Percentiles rank a stretch among this genome's conserved stretches.
Evolutionary conservation across 768 basidiomycete species (phyloP).

Genomic region (Russula emetica): DNA sequence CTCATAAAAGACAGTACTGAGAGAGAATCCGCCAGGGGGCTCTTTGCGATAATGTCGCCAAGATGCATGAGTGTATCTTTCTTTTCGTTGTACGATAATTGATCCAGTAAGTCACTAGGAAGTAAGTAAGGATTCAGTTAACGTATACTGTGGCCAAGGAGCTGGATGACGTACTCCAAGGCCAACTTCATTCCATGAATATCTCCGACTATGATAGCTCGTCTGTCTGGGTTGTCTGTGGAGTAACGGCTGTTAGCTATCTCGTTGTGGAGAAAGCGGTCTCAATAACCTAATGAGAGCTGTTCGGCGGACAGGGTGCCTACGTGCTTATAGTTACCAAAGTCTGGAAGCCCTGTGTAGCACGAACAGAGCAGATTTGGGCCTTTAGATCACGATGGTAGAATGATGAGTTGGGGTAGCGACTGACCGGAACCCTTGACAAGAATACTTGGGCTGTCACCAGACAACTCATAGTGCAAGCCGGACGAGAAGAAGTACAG

Average conservation of each 20-base stretch:
- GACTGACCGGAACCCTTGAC: slow-evolving; percentile 7
- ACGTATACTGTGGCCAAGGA: neutral
- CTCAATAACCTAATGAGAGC: slow-evolving; percentile 52
- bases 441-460: slow-evolving; percentile 23
- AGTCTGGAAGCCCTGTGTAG: slow-evolving; percentile 47
- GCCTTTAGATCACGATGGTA: neutral
- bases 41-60: slow-evolving; percentile 81
- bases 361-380: neutral
- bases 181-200: slow-evolving; percentile 77
- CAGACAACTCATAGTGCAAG: slow-evolving; percentile 29
- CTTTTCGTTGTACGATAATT: slow-evolving; percentile 53
- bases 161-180: slow-evolving; percentile 49
- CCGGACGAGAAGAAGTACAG: slow-evolving; percentile 42
- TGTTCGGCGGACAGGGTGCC: slow-evolving; percentile 43
- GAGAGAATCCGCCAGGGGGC: slow-evolving; percentile 53
- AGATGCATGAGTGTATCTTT: slow-evolving; percentile 73
- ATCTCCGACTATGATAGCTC: slow-evolving; percentile 80
- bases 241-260: neutral
- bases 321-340: slow-evolving; percentile 46
- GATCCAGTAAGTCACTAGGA: slow-evolving; percentile 55
- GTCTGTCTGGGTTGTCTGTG: slow-evolving; percentile 47
- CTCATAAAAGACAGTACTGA: slow-evolving; percentile 63
- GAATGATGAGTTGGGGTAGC: neutral
- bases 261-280: neutral
- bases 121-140: slow-evolving; percentile 10